These are phyloP conservation scores for Pisolithus marmoratus DNA, from an alignment of 768 basidiomycete species.

Conservation along the genomic window DNA sequence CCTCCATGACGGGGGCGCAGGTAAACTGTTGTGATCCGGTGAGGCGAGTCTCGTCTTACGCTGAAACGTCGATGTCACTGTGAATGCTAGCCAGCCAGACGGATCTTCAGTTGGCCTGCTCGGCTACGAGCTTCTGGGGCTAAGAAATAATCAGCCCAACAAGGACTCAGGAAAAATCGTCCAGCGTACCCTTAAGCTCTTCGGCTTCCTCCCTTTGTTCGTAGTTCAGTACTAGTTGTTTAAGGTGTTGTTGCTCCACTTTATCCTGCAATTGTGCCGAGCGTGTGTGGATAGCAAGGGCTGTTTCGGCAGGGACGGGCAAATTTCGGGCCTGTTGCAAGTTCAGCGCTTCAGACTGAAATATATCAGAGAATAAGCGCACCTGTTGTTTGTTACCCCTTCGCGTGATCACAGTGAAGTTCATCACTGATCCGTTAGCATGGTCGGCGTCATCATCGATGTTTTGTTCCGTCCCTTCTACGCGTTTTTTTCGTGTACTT, in stretches of 20 bases:
- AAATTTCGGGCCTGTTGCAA: slow-evolving; percentile 69
- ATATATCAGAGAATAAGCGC: slow-evolving; percentile 15
- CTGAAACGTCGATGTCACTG: slow-evolving; percentile 5
- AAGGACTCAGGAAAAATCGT: not conserved
- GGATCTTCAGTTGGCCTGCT: slow-evolving; percentile 67
- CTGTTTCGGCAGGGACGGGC: slow-evolving; percentile 80
- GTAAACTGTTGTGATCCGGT: slow-evolving; percentile 12
- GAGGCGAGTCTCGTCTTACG: slow-evolving; percentile 8
- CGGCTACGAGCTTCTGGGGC: slow-evolving; percentile 69
- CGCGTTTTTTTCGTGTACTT: slow-evolving; percentile 57
- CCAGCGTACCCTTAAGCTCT: slow-evolving; percentile 60
- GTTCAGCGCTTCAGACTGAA: slow-evolving; percentile 8
- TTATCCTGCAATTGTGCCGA: slow-evolving; percentile 90
- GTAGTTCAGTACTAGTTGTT: slow-evolving; percentile 88
- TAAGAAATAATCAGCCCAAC: slow-evolving; percentile 18
- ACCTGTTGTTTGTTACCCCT: slow-evolving; percentile 92
- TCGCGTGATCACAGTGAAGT: slow-evolving; percentile 89
- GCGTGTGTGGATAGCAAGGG: slow-evolving; percentile 86
- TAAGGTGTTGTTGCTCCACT: slow-evolving; percentile 95
- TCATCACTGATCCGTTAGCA: slow-evolving; percentile 52
- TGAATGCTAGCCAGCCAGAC: slow-evolving; percentile 55
- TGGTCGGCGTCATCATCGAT: slow-evolving; percentile 33
- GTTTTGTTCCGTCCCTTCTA: slow-evolving; percentile 54
- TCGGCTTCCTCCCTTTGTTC: slow-evolving; percentile 87
- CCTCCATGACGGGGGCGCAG: slow-evolving; percentile 10